Conservation (phyloP, 805 yeast species). For the Zygosaccharomyces lentus region DNA sequence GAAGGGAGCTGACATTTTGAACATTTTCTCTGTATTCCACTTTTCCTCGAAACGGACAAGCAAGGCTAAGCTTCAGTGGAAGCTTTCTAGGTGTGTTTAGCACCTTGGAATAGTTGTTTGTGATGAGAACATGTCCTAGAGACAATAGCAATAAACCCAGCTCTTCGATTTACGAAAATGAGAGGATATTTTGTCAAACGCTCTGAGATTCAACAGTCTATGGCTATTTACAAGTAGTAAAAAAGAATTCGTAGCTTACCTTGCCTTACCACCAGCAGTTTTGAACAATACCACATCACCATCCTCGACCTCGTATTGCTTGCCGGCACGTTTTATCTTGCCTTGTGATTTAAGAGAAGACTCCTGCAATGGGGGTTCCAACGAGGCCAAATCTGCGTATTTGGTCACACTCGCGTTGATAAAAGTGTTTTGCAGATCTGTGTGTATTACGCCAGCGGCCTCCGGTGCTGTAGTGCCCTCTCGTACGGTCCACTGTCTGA, state of each 20-base stretch:
- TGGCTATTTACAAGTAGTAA: conserved; percentile 9
- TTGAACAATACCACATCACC: conserved; percentile 77
- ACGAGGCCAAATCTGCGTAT: conserved; percentile 48
- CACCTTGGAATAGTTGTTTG: conserved; percentile 24
- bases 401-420: conserved; percentile 72
- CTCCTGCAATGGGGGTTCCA: conserved; percentile 26
- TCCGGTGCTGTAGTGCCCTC: conserved; percentile 74
- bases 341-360: conserved; percentile 28
- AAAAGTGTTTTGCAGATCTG: conserved; percentile 77
- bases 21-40: neutral
- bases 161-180: conserved; percentile 37
- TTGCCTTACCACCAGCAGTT: conserved; percentile 60
- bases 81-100: neutral
- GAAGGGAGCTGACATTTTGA: no score
- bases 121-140: conserved; percentile 38
- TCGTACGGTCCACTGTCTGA: conserved; percentile 84
- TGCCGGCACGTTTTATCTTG: conserved; percentile 47
- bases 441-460: conserved; percentile 88
- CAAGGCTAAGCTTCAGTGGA: conserved; percentile 9
- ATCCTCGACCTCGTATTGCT: conserved; percentile 73
- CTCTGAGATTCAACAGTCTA: conserved; percentile 30
- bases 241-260: conserved; percentile 13
- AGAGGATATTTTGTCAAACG: conserved; percentile 36
- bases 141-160: conserved; percentile 41
- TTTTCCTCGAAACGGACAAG: neutral